Base-by-base conservation (phyloP, 2,329 filamentous ascomycete species). In the Metarhizium guizhouense region DNA sequence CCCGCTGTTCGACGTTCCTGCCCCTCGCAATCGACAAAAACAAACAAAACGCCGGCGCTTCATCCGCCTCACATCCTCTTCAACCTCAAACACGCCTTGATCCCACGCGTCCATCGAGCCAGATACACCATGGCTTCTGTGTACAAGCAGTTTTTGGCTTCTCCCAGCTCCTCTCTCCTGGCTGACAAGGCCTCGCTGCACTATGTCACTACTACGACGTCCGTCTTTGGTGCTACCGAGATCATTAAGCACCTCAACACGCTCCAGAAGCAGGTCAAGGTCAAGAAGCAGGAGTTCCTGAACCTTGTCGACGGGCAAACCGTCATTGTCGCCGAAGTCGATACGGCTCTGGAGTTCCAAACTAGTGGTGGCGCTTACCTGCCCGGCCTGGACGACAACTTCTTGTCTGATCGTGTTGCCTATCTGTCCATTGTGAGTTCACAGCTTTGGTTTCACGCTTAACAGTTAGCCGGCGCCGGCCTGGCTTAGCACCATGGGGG, bases 331-430 rank as follows among this genome's bases (percentile, higher is more conserved):
- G 77, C 92, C 56, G 92, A 97, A 72, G 78, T 91, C 51, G 87
- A 95, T 66, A 94, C 90, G 29, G 84, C 84, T 2, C 73, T 97
- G 51, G 87, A 95, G 68, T 96, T 99, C 70, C 69, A 85, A 56
- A 84, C 79, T 59, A 85, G 87, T 60, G 94, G 93, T 61, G 93
- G 91, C 60, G 81, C 86, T 60, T 97, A 94, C 74, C 81, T 97
- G 55, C 93, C 93, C 5, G 85, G 85, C 51, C 78, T 99, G 51
- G 93, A 97, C 66, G 91, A 96, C 76, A 96, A 96, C 75, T 96
- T 97, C 70, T 75, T 99, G 57, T 78, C 88, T 56, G 91, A 96
- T 72, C 86, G 86, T 65, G 82, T 82, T 55, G 91, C 91, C 59
- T 84, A 83, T 53, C 79, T 97, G 61, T 83, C 89, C 51, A 84